These are phyloP conservation scores for Neonothopanus nambi DNA, from an alignment of 1,284 basidiomycete genomes.

Conservation along the genomic window DNA sequence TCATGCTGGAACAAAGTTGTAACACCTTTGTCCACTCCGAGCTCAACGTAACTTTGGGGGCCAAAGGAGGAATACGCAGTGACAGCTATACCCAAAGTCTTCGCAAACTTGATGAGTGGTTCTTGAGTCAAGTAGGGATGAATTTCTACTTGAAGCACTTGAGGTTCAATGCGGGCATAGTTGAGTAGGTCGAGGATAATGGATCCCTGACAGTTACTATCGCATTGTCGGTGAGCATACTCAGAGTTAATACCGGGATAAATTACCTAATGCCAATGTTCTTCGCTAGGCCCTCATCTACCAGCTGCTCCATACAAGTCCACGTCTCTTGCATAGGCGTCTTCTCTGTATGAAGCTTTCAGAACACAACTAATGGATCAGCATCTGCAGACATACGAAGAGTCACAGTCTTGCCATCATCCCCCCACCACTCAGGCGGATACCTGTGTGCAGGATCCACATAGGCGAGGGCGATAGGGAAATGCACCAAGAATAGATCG, in stretches of 20 bases:
- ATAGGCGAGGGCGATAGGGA: conserved; percentile 76
- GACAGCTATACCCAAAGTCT: conserved; percentile 62
- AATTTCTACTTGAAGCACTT: conserved; percentile 76
- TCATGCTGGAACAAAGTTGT: conserved; percentile 56
- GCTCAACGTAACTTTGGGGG: conserved; percentile 66
- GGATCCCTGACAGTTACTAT: conserved; percentile 65
- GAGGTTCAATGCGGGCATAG: conserved; percentile 71
- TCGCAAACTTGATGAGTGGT: conserved; percentile 58
- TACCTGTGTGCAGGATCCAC: conserved; percentile 75
- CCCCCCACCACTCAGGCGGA: conserved; percentile 77
- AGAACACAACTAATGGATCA: conserved; percentile 10
- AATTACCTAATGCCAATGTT: conserved; percentile 71
- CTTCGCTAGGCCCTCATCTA: conserved; percentile 66
- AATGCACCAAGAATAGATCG: conserved; percentile 77
- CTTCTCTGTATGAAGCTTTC: conserved; percentile 43
- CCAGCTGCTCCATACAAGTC: conserved; percentile 72
- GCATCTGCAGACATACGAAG: conserved; percentile 38
- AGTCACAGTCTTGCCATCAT: conserved; percentile 57
- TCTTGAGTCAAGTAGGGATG: conserved; percentile 80
- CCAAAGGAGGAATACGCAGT: conserved; percentile 84
- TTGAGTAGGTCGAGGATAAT: conserved; percentile 66
- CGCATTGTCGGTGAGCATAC: not conserved
- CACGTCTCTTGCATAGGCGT: conserved; percentile 77
- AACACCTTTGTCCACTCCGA: conserved; percentile 53
- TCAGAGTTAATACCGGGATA: not conserved